phyloP scores from a whole-genome alignment of 1,284 basidiomycete species.

The Rhodotorula sp. region DNA sequence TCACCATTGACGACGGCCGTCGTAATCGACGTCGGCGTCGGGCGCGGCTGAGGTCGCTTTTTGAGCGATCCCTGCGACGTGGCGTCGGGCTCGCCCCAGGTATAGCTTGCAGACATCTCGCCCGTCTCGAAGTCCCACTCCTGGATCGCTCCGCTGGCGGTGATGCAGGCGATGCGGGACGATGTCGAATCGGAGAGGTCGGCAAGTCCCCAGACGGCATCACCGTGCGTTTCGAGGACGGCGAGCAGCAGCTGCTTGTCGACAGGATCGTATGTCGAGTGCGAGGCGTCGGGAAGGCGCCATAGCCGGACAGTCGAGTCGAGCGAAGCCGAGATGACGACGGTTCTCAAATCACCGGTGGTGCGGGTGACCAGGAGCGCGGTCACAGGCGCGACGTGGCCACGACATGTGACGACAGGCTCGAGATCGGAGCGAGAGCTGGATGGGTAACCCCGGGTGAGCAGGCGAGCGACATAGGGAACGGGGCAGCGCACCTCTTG shows the following conservation, averaged over 20 bases:
- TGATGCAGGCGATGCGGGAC: constrained; percentile 74
- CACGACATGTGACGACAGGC: constrained; percentile 85
- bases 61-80: constrained; percentile 11
- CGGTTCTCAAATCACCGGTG: constrained; percentile 51
- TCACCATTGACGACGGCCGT: constrained; percentile 58
- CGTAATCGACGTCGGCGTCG: constrained; percentile 66
- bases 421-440: constrained; percentile 64
- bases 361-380: constrained; percentile 77
- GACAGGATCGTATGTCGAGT: constrained; percentile 72
- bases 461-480: constrained; percentile 16
- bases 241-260: constrained; percentile 74
- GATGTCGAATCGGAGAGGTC: constrained; percentile 49
- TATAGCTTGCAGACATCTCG: constrained; percentile 62
- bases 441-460: constrained; percentile 8
- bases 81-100: constrained; percentile 48
- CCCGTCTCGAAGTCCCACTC: constrained; percentile 75
- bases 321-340: constrained; percentile 83
- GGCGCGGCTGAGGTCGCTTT: constrained; percentile 53
- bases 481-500: constrained; percentile 16
- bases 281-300: constrained; percentile 69
- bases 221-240: constrained; percentile 84
- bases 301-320: constrained; percentile 91
- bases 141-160: constrained; percentile 87
- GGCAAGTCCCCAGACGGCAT: constrained; percentile 92
- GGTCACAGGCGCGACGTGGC: constrained; percentile 90